Percentiles rank a stretch among this genome's conserved stretches.
Evolutionary conservation across 1,139 yeast species (phyloP).

Genomic region (Ashbya aceris): DNA sequence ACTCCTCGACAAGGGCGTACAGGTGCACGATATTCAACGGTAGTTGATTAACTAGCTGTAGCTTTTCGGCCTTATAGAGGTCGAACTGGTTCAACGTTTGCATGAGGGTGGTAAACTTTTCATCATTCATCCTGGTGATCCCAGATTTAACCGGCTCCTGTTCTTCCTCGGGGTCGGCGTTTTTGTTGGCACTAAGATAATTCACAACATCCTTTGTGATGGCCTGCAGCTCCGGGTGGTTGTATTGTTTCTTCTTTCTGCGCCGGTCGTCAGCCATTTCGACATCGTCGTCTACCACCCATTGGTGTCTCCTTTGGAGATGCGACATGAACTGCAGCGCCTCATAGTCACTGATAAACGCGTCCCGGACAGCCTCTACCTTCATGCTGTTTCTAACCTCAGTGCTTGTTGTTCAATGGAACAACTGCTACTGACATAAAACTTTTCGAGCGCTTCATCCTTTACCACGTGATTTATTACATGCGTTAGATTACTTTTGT

Average conservation of each 20-base stretch:
- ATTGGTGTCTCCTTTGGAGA: constrained; percentile 33
- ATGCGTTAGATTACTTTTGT: background rate
- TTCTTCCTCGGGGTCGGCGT: constrained; percentile 7
- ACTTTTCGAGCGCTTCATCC: background rate
- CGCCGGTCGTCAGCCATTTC: constrained; percentile 14
- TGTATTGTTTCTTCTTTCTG: constrained; percentile 29
- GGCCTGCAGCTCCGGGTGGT: constrained; percentile 47
- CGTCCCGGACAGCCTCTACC: constrained; percentile 25
- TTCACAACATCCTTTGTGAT: constrained; percentile 51
- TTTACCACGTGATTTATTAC: background rate
- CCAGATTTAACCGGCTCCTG: constrained; percentile 11
- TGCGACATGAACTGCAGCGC: constrained; percentile 25
- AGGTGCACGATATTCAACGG: constrained; percentile 75
- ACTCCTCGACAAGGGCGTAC: constrained; percentile 79
- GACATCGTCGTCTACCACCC: constrained; percentile 18
- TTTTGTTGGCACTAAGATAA: constrained; percentile 23
- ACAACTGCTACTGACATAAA: background rate
- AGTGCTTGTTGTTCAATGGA: background rate
- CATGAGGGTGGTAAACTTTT: constrained; percentile 47
- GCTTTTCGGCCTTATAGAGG: constrained; percentile 72
- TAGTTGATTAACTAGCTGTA: constrained; percentile 72
- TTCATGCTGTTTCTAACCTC: constrained; percentile 18
- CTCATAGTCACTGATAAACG: constrained; percentile 31
- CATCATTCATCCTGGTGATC: constrained; percentile 26
- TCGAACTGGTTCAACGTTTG: constrained; percentile 42